Percentiles rank a stretch among this genome's conserved stretches.
These are phyloP conservation scores for Phytophthora aleatoria DNA, from an alignment of 352 stramenopile species.

Conservation along the genomic window DNA sequence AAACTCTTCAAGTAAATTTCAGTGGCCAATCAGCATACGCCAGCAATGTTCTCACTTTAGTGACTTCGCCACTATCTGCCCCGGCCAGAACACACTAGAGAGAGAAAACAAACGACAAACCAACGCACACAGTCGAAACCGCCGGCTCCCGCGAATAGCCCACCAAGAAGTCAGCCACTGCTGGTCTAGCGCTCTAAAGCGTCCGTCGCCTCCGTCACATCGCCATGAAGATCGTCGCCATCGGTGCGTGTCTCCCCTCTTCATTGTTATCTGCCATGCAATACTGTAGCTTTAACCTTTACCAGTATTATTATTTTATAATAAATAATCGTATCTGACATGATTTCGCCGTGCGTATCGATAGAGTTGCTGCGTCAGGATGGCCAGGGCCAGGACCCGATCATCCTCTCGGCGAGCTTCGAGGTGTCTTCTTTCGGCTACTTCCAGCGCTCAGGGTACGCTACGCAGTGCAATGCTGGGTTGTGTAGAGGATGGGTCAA, in stretches of 20 bases:
- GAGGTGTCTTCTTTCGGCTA: slow-evolving; percentile 87
- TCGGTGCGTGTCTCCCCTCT: slow-evolving; percentile 49
- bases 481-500: neutral
- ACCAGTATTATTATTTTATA: neutral
- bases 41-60: slow-evolving; percentile 15
- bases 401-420: slow-evolving; percentile 69
- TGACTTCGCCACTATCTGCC: slow-evolving; percentile 8
- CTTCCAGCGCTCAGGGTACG: slow-evolving; percentile 85
- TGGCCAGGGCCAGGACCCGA: slow-evolving; percentile 58
- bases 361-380: slow-evolving; percentile 77
- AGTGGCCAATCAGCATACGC: slow-evolving; percentile 23
- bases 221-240: slow-evolving; percentile 87
- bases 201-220: slow-evolving; percentile 1
- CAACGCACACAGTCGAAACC: slow-evolving; percentile 34
- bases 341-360: slow-evolving; percentile 8
- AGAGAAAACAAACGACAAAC: slow-evolving; percentile 29
- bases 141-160: slow-evolving; percentile 26
- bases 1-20: slow-evolving; percentile 17
- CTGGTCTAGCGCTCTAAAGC: neutral
- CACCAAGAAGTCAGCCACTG: slow-evolving; percentile 5
- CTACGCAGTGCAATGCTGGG: neutral
- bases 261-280: neutral
- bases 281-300: neutral
- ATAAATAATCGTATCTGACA: neutral
- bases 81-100: slow-evolving; percentile 25